Evolutionary conservation across 768 basidiomycete genomes (phyloP).

Genomic region (Psilocybe cyanescens): DNA sequence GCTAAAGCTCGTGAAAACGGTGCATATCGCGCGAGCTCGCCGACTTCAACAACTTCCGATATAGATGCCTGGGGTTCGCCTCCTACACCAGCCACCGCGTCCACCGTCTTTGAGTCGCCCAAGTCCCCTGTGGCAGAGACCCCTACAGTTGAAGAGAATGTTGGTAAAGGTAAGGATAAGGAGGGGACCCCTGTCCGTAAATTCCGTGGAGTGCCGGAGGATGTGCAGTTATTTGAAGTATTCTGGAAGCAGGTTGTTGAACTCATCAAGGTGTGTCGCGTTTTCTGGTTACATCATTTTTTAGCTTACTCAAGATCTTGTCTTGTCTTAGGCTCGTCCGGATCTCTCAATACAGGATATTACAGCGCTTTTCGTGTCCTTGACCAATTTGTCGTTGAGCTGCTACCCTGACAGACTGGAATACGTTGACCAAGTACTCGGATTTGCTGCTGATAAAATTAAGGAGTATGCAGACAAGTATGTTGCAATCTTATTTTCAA

Average conservation of each 20-base stretch:
- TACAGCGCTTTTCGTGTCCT: constrained; percentile 92
- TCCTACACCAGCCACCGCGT: constrained; percentile 39
- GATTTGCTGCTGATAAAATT: constrained; percentile 86
- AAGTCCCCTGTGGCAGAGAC: constrained; percentile 29
- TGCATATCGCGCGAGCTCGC: constrained; percentile 33
- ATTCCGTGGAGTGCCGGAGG: constrained; percentile 93
- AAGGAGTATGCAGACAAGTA: constrained; percentile 84
- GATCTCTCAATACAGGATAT: constrained; percentile 98
- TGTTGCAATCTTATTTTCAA: constrained; percentile 13
- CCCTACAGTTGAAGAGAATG: constrained; percentile 28
- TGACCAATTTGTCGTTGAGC: constrained; percentile 93
- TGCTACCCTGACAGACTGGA: constrained; percentile 97
- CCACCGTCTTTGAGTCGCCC: constrained; percentile 32
- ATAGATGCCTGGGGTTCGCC: constrained; percentile 48
- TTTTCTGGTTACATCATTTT: not conserved
- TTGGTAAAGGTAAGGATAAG: constrained; percentile 62
- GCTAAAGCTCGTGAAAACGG: constrained; percentile 61
- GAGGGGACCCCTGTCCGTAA: constrained; percentile 66
- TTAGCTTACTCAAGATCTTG: not conserved
- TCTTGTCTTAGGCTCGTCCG: constrained; percentile 76
- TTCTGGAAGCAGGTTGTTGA: constrained; percentile 99
- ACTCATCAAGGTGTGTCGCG: constrained; percentile 81
- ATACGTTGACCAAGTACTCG: constrained; percentile 95
- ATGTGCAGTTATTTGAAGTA: constrained; percentile 96
- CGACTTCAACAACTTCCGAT: constrained; percentile 40